Evolutionary conservation across 805 yeast genomes (phyloP).

Genomic region (Cyberlindnera bimundalis): DNA sequence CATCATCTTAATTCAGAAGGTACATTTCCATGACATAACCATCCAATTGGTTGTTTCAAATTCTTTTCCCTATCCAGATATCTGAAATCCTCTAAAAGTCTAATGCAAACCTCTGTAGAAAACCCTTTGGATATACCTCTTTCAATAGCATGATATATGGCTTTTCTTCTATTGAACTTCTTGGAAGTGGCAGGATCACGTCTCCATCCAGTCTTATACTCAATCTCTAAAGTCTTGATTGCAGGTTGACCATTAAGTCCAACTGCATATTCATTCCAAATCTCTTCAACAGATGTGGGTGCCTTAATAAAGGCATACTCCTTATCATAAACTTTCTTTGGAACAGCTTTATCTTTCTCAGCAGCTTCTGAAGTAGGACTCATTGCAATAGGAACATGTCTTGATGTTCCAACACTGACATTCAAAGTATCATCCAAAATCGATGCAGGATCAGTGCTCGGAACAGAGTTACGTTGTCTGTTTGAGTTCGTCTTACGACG

Average conservation of each 20-base stretch:
- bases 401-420: conserved; percentile 8
- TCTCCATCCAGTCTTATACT: conserved; percentile 54
- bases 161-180: conserved; percentile 50
- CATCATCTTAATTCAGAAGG: conserved; percentile 28
- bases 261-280: conserved; percentile 55
- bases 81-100: conserved; percentile 45
- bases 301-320: conserved; percentile 39
- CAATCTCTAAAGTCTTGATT: conserved; percentile 43
- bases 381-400: conserved; percentile 17
- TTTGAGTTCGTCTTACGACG: conserved; percentile 19
- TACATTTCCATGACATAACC: conserved; percentile 40
- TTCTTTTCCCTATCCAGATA: conserved; percentile 39
- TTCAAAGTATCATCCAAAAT: conserved; percentile 21
- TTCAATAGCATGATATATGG: conserved; percentile 53
- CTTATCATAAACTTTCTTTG: conserved; percentile 30
- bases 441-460: conserved; percentile 16
- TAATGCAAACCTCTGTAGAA: conserved; percentile 39
- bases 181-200: conserved; percentile 50
- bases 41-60: conserved; percentile 42
- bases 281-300: conserved; percentile 45
- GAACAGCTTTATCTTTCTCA: conserved; percentile 20
- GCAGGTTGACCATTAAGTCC: conserved; percentile 53
- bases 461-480: conserved; percentile 3
- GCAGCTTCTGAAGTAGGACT: conserved; percentile 4
- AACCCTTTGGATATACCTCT: conserved; percentile 44